Conservation (phyloP, 2,329 filamentous ascomycete genomes). For the Nigrograna mackinnonii region DNA sequence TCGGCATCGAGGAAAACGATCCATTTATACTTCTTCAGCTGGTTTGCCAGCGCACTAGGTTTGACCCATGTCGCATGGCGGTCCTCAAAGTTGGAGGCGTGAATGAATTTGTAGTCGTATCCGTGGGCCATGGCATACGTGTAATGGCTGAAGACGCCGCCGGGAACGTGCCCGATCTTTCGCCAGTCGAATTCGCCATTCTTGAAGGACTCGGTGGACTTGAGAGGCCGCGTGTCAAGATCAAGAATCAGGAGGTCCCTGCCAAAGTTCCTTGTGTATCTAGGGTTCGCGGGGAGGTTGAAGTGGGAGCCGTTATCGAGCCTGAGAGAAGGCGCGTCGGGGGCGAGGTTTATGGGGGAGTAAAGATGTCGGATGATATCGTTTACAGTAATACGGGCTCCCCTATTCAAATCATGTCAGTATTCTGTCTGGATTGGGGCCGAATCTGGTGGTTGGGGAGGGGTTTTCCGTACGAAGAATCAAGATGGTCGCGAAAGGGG, state of each 20-base stretch:
- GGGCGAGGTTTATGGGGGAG: conserved; percentile 28
- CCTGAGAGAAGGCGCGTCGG: conserved; percentile 31
- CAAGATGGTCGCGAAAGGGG: conserved; percentile 23
- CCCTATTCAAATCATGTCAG: too few relatives aligned
- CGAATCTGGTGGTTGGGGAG: too few relatives aligned
- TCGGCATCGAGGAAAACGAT: conserved; percentile 56
- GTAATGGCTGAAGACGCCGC: conserved; percentile 43
- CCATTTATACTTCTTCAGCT: conserved; percentile 45
- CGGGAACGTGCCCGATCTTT: conserved; percentile 39
- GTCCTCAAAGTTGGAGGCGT: conserved; percentile 43
- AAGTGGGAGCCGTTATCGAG: conserved; percentile 35
- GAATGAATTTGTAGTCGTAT: conserved; percentile 54
- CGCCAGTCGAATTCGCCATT: conserved; percentile 39
- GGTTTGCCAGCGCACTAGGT: conserved; percentile 39
- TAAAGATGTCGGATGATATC: conserved; percentile 37
- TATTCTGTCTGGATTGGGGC: too few relatives aligned
- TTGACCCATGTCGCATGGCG: conserved; percentile 55
- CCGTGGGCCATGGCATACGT: conserved; percentile 49
- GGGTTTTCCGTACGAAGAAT: conserved; percentile 21
- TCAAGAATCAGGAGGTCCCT: conserved; percentile 40
- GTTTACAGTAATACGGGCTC: conserved; percentile 26
- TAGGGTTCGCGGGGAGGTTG: conserved; percentile 29
- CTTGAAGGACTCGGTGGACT: conserved; percentile 33
- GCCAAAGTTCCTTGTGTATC: conserved; percentile 35
- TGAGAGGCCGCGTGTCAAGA: conserved; percentile 37